Evolutionary conservation across 805 yeast species (phyloP), one percentile per base, ranked within the genome.

Genomic region (Hanseniaspora mollemarum): DNA sequence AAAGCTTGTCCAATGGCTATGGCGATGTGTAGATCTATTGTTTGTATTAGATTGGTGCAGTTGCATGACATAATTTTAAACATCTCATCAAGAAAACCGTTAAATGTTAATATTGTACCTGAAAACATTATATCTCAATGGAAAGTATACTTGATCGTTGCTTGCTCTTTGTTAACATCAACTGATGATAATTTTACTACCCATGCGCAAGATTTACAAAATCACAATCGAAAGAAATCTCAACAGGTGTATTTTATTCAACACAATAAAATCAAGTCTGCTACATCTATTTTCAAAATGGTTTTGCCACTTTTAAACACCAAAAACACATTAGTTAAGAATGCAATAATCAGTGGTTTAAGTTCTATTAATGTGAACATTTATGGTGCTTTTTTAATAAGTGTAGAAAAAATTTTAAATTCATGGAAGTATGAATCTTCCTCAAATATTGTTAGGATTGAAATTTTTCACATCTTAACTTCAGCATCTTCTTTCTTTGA

Each of bases 251-350:
- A 83, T 58, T 85, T 85, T 0, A 75, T 87, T 32, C 95, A 87
- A 58, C 94, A 85, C 58, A 94, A 87, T 61, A 83, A 86, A 46
- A 88, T 92, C 51, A 88, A 95, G 1, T 86, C 96, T 54, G 96
- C 96, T 0, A 81, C 82, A 53, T 81, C 95, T 0, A 80, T 92
- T 2, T 92, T 92, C 67, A 75, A 81, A 52, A 80, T 92, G 81
- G 88, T 87, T 0, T 69, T 87, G 35, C 96, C 96, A 0, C 68
- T 92, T 26, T 65, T 92, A 43, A 80, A 76, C 26, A 78, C 87
- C 0, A 77, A 79, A 1, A 86, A 84, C 54, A 71, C 74, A 2
- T 70, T 78, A 56, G 76, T 92, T 8, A 72, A 85, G 54, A 95
- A 88, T 55, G 92, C 96, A 0, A 79, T 88, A 15, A 87, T 87